Base-by-base conservation (phyloP, 768 basidiomycete genomes). In the Peribolospora baueri region DNA sequence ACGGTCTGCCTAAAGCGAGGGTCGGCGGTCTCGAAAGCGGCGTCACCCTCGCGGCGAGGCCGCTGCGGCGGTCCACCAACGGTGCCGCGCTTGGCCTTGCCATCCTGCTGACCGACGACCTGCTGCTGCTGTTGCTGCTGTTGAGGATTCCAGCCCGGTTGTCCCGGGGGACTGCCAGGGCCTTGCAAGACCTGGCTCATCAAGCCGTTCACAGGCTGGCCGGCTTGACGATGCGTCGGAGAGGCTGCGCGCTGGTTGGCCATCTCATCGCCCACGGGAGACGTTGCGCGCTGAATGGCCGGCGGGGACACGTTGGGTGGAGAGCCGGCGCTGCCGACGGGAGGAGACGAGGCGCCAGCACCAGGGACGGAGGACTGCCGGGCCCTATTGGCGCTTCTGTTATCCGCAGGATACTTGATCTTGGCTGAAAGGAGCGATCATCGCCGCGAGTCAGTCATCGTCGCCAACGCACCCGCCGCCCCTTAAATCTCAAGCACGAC, bases 321-420 rank as follows among this genome's bases (percentile, higher is more conserved):
- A 25, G 25, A 25, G 25, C 25, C 25, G 25, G 25, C 25, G 25
- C 25, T 25, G 25, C 25, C 25, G 25, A 25, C 25, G 25, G 25
- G 25, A 25, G 25, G 25, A 25, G 25, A 25, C 42, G 54, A 45
- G 13, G 57, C 3, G 54, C 40, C 41, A 40, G 51, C 8, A 48
- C 53, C 51, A 13, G 58, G 57, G 42, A 58, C 59, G 14, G 60
- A 58, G 11, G 56, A 57, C 57, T 61, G 59, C 47, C 59, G 58
- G 7, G 51, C 50, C 25, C 47, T 51, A 42, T 58, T 53, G 25
- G 42, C 67, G 75, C 36, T 77, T 1, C 42, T 52, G 10, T 48
- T 72, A 59, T 84, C 81, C 6, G 67, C 56, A 3, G 87, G 86
- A 65, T 93, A 91, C 69, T 88, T 87, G 72, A 91, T 91, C 65